Evolutionary conservation across 352 stramenopile species (phyloP).

Genomic region (Globisporangium acanthophoron): DNA sequence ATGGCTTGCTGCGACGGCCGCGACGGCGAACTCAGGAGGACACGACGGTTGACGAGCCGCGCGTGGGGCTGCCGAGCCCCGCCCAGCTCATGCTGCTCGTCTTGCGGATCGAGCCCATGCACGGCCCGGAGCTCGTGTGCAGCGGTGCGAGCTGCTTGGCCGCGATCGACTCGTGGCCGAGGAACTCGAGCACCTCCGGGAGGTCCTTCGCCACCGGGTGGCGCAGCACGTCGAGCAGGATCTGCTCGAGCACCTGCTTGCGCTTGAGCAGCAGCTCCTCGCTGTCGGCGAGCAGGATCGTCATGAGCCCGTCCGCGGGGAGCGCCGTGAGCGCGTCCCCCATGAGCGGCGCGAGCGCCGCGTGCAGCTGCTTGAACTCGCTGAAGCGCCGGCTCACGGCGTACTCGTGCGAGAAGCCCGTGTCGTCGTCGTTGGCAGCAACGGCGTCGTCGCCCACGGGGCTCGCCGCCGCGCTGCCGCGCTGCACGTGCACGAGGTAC

Average conservation of each 20-base stretch:
- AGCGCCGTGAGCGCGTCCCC: conserved; percentile 46
- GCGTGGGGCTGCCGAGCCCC: conserved; percentile 18
- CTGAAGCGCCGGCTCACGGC: conserved; percentile 62
- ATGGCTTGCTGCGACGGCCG: neutral
- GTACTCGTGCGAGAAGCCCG: conserved; percentile 59
- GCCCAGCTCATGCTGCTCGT: conserved; percentile 65
- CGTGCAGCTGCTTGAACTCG: conserved; percentile 73
- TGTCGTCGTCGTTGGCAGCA: conserved; percentile 2
- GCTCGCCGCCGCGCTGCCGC: conserved; percentile 23
- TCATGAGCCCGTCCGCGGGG: conserved; percentile 69
- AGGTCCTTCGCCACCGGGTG: conserved; percentile 61
- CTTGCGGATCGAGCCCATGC: conserved; percentile 67
- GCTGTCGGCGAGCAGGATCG: conserved; percentile 65
- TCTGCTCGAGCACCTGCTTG: conserved; percentile 53
- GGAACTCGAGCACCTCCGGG: conserved; percentile 57
- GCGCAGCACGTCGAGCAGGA: conserved; percentile 47
- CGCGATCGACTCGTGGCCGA: conserved; percentile 47
- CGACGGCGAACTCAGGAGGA: conserved; percentile 5
- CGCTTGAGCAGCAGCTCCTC: conserved; percentile 53
- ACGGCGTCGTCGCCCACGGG: conserved; percentile 17
- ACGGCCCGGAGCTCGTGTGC: conserved; percentile 38
- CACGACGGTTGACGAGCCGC: conserved; percentile 10
- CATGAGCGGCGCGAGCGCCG: conserved; percentile 49
- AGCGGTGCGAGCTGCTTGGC: conserved; percentile 42
- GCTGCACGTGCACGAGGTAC: conserved; percentile 63